These are phyloP conservation scores for Leishmania turanica DNA, from an alignment of 208 protist genomes.

Conservation along the genomic window DNA sequence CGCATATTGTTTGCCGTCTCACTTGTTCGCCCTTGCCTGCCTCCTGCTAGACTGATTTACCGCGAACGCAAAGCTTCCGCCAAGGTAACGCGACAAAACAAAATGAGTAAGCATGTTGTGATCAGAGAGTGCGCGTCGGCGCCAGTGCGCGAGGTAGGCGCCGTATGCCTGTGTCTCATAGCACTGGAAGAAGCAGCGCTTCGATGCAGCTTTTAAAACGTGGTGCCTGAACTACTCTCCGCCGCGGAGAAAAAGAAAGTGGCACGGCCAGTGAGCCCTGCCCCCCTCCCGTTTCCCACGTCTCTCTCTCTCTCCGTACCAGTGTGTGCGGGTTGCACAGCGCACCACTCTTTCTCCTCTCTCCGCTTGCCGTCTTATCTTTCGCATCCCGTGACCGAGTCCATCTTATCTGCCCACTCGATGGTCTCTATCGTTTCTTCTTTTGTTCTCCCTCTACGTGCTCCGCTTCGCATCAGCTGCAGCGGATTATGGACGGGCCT, in stretches of 20 bases:
- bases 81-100: background rate
- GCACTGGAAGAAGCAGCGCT: background rate
- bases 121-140: background rate
- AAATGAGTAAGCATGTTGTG: background rate
- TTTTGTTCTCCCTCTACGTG: background rate
- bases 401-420: background rate
- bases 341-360: background rate
- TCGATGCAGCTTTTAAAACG: background rate
- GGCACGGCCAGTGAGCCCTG: background rate
- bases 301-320: background rate
- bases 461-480: slow-evolving; percentile 1
- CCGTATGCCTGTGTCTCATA: background rate
- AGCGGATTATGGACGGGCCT: background rate
- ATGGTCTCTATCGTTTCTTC: background rate
- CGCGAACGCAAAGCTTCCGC: background rate
- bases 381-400: background rate
- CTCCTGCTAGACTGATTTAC: background rate
- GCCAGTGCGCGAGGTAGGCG: background rate
- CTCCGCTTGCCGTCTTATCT: background rate
- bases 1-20: background rate
- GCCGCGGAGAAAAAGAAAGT: background rate
- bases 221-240: background rate
- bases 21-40: background rate
- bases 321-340: background rate
- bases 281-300: background rate